A percentile compares a stretch with the other conserved stretches of the same genome.
These are phyloP conservation scores for Xylaria nigripes DNA, from an alignment of 495 filamentous ascomycete species.

Conservation along the genomic window DNA sequence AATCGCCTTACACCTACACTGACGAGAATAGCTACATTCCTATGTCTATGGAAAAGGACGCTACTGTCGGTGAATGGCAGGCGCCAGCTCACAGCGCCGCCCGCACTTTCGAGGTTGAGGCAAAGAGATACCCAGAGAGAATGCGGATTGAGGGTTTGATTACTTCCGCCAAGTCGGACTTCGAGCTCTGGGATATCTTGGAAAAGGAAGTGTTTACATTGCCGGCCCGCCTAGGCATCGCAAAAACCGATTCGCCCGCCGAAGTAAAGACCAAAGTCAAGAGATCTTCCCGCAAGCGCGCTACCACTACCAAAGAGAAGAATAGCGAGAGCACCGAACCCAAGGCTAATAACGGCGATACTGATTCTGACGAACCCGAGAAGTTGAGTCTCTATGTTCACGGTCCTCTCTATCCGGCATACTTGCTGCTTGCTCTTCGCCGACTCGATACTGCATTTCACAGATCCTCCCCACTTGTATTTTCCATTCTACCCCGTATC, in stretches of 20 bases:
- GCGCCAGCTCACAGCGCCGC: slow-evolving; percentile 15
- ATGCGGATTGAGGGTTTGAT: slow-evolving; percentile 42
- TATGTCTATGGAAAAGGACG: slow-evolving; percentile 20
- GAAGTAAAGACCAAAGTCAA: slow-evolving; percentile 5
- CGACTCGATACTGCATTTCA: slow-evolving; percentile 55
- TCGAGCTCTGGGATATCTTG: slow-evolving; percentile 63
- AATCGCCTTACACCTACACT: neutral
- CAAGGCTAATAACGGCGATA: neutral
- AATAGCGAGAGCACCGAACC: neutral
- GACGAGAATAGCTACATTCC: neutral
- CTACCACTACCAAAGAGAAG: neutral
- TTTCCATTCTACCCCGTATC: slow-evolving; percentile 59
- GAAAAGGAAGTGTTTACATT: slow-evolving; percentile 61
- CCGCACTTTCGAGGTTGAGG: slow-evolving; percentile 27
- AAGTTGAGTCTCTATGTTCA: slow-evolving; percentile 47
- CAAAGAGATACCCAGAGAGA: slow-evolving; percentile 31
- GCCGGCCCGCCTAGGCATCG: slow-evolving; percentile 35
- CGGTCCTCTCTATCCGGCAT: slow-evolving; percentile 57
- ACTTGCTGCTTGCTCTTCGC: slow-evolving; percentile 55
- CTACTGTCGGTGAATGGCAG: slow-evolving; percentile 24
- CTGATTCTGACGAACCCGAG: neutral
- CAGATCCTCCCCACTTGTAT: slow-evolving; percentile 48
- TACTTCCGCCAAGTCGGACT: slow-evolving; percentile 47
- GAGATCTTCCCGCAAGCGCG: neutral
- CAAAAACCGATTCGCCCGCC: neutral